These are phyloP conservation scores for Plasmodium reichenowi DNA, from an alignment of 169 alveolate species.

Conservation along the genomic window DNA sequence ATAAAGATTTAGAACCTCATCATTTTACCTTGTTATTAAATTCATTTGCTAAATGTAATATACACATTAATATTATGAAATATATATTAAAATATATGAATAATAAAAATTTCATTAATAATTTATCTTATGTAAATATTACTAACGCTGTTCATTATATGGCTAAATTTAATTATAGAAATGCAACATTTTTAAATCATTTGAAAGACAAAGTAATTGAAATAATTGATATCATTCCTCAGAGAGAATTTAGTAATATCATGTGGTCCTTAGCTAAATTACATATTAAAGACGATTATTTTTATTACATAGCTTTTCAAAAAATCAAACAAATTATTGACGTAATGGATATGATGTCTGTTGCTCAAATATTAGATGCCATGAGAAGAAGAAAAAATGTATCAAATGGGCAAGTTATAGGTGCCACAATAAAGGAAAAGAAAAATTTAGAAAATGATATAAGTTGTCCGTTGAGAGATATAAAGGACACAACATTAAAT, in stretches of 20 bases:
- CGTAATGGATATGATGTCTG: constrained; percentile 68
- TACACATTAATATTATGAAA: constrained; percentile 70
- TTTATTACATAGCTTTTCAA: constrained; percentile 30
- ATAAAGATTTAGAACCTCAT: constrained; percentile 76
- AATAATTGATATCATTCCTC: constrained; percentile 70
- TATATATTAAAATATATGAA: constrained; percentile 75
- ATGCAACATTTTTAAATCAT: constrained; percentile 38
- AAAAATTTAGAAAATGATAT: neutral
- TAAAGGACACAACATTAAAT: neutral
- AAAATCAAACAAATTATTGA: constrained; percentile 48
- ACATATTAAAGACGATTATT: constrained; percentile 40
- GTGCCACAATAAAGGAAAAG: neutral
- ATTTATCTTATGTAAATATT: constrained; percentile 73
- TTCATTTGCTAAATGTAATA: constrained; percentile 76
- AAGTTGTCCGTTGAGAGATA: neutral
- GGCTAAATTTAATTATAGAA: constrained; percentile 76
- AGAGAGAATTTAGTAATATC: constrained; percentile 75
- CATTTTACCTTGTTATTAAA: constrained; percentile 68
- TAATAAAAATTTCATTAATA: constrained; percentile 58
- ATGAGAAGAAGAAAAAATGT: constrained; percentile 45
- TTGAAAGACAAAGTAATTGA: constrained; percentile 52
- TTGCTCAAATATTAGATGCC: constrained; percentile 77
- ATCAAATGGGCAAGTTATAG: neutral
- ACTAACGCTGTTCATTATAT: constrained; percentile 74
- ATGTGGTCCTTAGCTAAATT: constrained; percentile 74